phyloP scores from a whole-genome alignment of 371 early-diverging fungal species.

The Sanchytrium tribonematis region DNA sequence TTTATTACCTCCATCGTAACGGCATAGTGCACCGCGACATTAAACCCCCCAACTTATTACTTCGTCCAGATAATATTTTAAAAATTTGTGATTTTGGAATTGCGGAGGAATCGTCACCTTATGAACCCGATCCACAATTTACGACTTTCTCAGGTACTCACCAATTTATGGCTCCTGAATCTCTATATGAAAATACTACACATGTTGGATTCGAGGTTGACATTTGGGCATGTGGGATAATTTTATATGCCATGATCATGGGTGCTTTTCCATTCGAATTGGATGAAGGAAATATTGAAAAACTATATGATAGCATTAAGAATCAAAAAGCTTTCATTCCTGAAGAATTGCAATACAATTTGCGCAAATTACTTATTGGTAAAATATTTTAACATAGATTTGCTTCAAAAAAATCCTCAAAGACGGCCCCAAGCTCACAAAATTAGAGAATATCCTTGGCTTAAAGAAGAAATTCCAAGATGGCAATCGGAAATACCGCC shows the following conservation, averaged over 20 bases:
- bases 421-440: background rate
- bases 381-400: background rate
- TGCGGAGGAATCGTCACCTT: background rate
- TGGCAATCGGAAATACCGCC: background rate
- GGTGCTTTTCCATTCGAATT: background rate
- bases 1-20: background rate
- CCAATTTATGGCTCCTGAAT: background rate
- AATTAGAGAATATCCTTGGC: background rate
- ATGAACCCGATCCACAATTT: background rate
- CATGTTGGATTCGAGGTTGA: conserved; percentile 4
- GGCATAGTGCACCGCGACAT: background rate
- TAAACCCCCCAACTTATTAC: background rate
- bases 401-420: background rate
- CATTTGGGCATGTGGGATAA: conserved; percentile 7
- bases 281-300: background rate
- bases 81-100: background rate
- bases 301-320: background rate
- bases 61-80: background rate
- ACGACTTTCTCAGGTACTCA: background rate
- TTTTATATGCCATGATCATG: conserved; percentile 15
- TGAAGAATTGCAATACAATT: background rate
- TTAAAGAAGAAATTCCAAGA: background rate
- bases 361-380: background rate
- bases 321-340: background rate
- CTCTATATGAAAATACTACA: background rate